Conservation (phyloP, 2,329 filamentous ascomycete species). For the Phyllosticta ampelicida region DNA sequence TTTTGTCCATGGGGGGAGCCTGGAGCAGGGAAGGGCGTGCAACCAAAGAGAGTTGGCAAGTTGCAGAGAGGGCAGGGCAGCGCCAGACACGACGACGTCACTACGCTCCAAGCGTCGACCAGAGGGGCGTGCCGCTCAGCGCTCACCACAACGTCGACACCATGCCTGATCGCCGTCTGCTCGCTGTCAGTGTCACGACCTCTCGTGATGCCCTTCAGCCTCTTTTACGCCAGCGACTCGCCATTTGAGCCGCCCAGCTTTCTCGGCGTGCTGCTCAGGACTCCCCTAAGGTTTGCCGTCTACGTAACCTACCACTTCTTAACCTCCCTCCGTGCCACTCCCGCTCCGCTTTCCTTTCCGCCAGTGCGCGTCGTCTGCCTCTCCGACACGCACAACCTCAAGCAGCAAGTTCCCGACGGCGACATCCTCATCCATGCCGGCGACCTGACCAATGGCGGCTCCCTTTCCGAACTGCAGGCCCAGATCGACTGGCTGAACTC, state of each 20-base stretch:
- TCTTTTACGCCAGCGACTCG: constrained; percentile 4
- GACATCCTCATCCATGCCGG: constrained; percentile 86
- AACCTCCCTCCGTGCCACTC: constrained; percentile 55
- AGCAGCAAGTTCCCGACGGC: constrained; percentile 55
- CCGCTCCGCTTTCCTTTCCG: constrained; percentile 43
- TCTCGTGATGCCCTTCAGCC: constrained; percentile 2
- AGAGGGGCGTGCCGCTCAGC: background rate
- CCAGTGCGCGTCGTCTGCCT: constrained; percentile 73
- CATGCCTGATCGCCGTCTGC: background rate
- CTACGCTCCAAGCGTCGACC: background rate
- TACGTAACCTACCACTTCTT: constrained; percentile 53
- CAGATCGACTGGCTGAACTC: constrained; percentile 72
- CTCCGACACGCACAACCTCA: constrained; percentile 72
- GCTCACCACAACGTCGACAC: background rate
- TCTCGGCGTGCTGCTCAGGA: constrained; percentile 1
- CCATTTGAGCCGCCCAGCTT: constrained; percentile 7
- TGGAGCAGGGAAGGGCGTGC: background rate
- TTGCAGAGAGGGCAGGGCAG: background rate
- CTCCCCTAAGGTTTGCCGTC: constrained; percentile 20
- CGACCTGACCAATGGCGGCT: constrained; percentile 68
- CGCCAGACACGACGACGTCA: background rate
- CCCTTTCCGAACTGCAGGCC: constrained; percentile 61
- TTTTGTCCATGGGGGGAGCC: background rate
- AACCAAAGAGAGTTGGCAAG: background rate
- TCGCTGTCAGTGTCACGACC: background rate